These are phyloP conservation scores for Orbilia oligospora DNA, from an alignment of 2,329 filamentous ascomycete genomes.

Conservation along the genomic window DNA sequence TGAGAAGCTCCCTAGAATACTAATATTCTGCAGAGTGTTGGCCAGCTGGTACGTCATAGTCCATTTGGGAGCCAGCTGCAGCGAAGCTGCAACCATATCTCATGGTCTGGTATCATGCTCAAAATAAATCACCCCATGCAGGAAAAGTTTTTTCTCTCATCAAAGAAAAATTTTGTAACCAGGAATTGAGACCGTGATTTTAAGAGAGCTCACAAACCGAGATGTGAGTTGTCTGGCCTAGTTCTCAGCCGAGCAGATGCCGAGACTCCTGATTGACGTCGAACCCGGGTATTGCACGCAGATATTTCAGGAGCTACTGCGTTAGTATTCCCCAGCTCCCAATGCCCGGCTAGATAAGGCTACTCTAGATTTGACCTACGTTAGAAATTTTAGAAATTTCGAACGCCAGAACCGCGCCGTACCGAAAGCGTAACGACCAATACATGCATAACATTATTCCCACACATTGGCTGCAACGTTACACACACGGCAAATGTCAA, in stretches of 20 bases:
- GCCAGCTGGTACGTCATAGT: too few species aligned
- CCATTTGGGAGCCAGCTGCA: background rate
- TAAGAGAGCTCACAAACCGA: conserved; percentile 1
- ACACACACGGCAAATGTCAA: conserved; percentile 35
- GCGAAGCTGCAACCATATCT: background rate
- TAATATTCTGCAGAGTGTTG: background rate
- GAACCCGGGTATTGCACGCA: background rate
- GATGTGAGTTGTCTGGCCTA: background rate
- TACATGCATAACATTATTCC: conserved; percentile 20
- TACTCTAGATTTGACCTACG: conserved; percentile 18
- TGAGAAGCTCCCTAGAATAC: conserved; percentile 14
- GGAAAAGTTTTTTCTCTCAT: background rate
- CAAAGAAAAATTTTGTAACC: background rate
- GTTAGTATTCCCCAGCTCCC: background rate
- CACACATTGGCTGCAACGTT: conserved; percentile 41
- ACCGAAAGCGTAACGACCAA: conserved; percentile 8
- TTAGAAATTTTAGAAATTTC: background rate
- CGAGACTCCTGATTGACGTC: background rate
- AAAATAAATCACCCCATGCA: background rate
- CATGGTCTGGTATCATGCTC: background rate
- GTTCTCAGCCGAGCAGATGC: background rate
- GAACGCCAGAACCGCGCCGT: background rate
- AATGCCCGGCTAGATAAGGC: conserved; percentile 37
- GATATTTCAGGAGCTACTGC: conserved; percentile 13
- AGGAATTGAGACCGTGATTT: background rate